These are phyloP conservation scores for Didymella arachidicola DNA, from an alignment of 2,329 filamentous ascomycete genomes.

Conservation along the genomic window DNA sequence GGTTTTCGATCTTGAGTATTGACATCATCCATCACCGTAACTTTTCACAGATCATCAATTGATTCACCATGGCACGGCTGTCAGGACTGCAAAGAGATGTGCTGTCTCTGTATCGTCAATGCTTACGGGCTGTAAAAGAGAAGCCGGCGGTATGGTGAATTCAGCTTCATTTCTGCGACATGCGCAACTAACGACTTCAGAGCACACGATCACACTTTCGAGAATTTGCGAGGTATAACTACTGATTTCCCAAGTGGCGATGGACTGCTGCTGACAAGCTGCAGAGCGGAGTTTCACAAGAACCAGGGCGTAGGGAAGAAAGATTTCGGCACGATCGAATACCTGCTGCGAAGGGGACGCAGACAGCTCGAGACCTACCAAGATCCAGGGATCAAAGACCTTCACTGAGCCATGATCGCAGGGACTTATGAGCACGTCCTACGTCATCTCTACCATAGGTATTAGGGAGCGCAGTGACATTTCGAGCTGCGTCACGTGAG, in stretches of 20 bases:
- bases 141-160: slow-evolving; percentile 73
- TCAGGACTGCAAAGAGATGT: slow-evolving; percentile 94
- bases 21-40: slow-evolving; percentile 13
- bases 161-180: not conserved
- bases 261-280: not conserved
- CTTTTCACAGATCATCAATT: not conserved
- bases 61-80: slow-evolving; percentile 57
- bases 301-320: slow-evolving; percentile 75
- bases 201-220: slow-evolving; percentile 68
- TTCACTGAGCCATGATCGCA: slow-evolving; percentile 18
- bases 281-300: slow-evolving; percentile 78
- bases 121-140: slow-evolving; percentile 78
- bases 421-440: slow-evolving; percentile 15
- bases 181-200: slow-evolving; percentile 50
- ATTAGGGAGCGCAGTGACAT: too few species aligned
- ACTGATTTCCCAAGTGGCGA: not conserved
- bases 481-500: slow-evolving; percentile 24
- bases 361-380: slow-evolving; percentile 84
- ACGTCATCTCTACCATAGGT: slow-evolving; percentile 2
- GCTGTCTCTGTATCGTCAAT: slow-evolving; percentile 82
- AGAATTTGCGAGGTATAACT: slow-evolving; percentile 66
- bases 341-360: slow-evolving; percentile 79
- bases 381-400: slow-evolving; percentile 79
- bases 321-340: slow-evolving; percentile 87
- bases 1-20: slow-evolving; percentile 10